phyloP scores from a whole-genome alignment of 257 asterid genomes.

The Scutellaria minor region DNA sequence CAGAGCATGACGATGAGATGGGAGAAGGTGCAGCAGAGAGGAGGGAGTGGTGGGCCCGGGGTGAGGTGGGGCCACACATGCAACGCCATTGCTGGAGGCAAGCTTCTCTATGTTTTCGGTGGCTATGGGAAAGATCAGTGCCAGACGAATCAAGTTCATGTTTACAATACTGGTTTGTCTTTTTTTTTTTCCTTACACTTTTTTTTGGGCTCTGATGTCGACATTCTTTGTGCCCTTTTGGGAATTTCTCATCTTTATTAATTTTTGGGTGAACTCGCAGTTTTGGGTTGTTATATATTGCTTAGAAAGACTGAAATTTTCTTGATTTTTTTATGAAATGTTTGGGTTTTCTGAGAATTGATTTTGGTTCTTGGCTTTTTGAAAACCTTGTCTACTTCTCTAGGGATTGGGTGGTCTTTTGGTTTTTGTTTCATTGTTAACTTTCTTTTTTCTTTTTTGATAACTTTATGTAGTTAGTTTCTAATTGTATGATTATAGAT shows the following conservation, averaged over 20 bases:
- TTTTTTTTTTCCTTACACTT: background rate
- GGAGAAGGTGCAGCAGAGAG: slow-evolving; percentile 72
- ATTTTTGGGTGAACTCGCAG: slow-evolving; percentile 17
- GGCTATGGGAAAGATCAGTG: slow-evolving; percentile 88
- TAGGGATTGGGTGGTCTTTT: background rate
- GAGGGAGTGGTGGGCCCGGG: slow-evolving; percentile 74
- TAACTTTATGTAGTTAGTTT: slow-evolving; percentile 7
- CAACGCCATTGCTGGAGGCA: slow-evolving; percentile 87
- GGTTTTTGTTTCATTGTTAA: background rate
- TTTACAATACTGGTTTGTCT: slow-evolving; percentile 70
- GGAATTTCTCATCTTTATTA: slow-evolving; percentile 4
- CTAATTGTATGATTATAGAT: slow-evolving; percentile 11
- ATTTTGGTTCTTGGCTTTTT: background rate
- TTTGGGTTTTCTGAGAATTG: slow-evolving; percentile 27
- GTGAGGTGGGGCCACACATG: slow-evolving; percentile 99
- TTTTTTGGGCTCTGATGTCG: background rate
- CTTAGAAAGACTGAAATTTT: background rate
- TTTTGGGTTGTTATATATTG: background rate
- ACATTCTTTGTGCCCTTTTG: background rate
- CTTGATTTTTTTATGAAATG: background rate
- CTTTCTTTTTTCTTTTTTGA: background rate
- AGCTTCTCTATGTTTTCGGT: slow-evolving; percentile 89
- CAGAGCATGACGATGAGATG: slow-evolving; percentile 68
- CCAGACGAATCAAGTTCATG: slow-evolving; percentile 92
- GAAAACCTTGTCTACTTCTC: slow-evolving; percentile 16